These are phyloP conservation scores for Ganoderma boninense DNA, from an alignment of 1,284 basidiomycete species.

Conservation along the genomic window DNA sequence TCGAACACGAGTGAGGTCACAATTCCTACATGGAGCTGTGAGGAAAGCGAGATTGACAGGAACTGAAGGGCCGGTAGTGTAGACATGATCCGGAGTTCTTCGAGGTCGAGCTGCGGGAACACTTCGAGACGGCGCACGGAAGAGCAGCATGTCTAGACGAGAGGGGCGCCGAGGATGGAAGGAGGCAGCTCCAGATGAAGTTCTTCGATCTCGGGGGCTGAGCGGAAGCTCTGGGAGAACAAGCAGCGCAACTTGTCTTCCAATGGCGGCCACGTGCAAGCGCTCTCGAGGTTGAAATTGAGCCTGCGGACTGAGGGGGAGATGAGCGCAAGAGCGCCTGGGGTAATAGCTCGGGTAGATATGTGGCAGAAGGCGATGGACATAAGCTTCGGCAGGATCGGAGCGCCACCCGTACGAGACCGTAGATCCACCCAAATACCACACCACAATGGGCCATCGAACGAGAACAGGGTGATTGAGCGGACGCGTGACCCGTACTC, in stretches of 20 bases:
- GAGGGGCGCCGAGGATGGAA: background rate
- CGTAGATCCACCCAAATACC: background rate
- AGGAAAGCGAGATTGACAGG: background rate
- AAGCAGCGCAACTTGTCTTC: background rate
- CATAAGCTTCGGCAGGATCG: background rate
- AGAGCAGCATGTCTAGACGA: background rate
- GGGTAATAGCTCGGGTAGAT: background rate
- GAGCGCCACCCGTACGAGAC: background rate
- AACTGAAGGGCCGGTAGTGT: background rate
- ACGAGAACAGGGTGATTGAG: background rate
- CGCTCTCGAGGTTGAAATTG: background rate
- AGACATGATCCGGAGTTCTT: background rate
- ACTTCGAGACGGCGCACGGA: background rate
- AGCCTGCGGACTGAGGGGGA: slow-evolving; percentile 8
- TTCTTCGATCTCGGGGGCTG: background rate
- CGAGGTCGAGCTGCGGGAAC: background rate
- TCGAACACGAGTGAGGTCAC: background rate
- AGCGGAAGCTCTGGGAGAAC: background rate
- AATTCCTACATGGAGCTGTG: too few species aligned
- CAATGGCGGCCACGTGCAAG: background rate
- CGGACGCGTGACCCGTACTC: background rate
- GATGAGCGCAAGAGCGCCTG: background rate
- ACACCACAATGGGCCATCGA: background rate
- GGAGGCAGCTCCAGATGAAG: background rate
- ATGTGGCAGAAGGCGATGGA: background rate